A percentile compares a stretch with the other conserved stretches of the same genome.
These are phyloP conservation scores for Cornus florida DNA, from an alignment of 148 eudicot genomes.

Conservation along the genomic window DNA sequence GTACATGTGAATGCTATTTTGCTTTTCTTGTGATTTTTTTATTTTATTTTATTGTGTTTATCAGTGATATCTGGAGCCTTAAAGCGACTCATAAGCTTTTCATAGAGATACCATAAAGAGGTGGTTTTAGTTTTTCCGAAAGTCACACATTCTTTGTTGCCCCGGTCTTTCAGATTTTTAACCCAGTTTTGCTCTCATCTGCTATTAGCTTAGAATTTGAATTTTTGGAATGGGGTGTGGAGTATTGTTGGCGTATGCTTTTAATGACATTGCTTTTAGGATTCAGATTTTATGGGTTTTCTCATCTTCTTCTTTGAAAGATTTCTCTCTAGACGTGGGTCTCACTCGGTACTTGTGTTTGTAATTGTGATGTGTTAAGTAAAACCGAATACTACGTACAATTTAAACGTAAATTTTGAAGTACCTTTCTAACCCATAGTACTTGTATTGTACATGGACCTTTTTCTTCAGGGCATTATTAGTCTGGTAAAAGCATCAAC, in stretches of 20 bases:
- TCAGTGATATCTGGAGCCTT: background rate
- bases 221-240: background rate
- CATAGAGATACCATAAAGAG: too few relatives aligned
- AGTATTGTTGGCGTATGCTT: background rate
- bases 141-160: too few relatives aligned
- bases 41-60: too few relatives aligned
- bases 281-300: background rate
- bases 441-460: background rate
- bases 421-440: background rate
- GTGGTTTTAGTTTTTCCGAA: too few relatives aligned
- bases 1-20: background rate
- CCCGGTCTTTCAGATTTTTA: too few relatives aligned
- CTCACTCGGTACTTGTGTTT: background rate
- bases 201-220: background rate
- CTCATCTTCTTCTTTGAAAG: background rate
- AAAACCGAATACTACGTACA: background rate
- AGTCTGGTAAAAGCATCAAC: constrained; percentile 28
- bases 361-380: background rate
- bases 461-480: constrained; percentile 32
- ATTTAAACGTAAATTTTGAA: background rate
- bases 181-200: too few relatives aligned
- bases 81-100: too few relatives aligned
- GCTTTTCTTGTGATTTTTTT: background rate
- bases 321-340: background rate
- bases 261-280: background rate